phyloP scores from a whole-genome alignment of 177 flowering plant genomes.

The Tripterygium wilfordii region DNA sequence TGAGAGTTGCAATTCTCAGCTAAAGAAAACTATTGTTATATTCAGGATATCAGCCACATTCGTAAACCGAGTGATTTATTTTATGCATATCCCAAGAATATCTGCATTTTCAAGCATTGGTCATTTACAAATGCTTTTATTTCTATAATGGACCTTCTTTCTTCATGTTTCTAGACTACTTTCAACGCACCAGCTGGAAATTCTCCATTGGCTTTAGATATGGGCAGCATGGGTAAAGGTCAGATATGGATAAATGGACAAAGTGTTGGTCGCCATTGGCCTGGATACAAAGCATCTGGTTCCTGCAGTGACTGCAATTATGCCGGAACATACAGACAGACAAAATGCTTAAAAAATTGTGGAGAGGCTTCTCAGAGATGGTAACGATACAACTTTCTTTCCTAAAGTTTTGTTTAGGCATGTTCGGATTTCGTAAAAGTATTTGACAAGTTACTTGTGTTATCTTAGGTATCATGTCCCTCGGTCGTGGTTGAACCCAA shows the following conservation, averaged over 20 bases:
- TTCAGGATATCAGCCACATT: too few relatives aligned
- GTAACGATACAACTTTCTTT: constrained; percentile 14
- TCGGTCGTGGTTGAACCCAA: constrained; percentile 41
- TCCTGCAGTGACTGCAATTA: constrained; percentile 39
- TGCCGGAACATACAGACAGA: constrained; percentile 45
- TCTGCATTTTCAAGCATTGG: background rate
- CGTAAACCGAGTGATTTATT: too few relatives aligned
- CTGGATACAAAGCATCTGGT: constrained; percentile 47
- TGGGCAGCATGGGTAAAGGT: constrained; percentile 70
- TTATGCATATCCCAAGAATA: background rate
- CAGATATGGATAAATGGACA: constrained; percentile 66
- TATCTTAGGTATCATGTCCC: constrained; percentile 48
- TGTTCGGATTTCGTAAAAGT: background rate
- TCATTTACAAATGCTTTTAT: background rate
- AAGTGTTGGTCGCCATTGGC: constrained; percentile 64
- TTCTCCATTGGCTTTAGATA: constrained; percentile 54
- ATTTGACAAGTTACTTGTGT: background rate
- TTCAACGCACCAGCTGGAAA: constrained; percentile 57
- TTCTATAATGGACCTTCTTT: background rate
- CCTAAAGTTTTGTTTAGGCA: background rate
- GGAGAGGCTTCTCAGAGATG: constrained; percentile 67
- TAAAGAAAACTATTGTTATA: background rate
- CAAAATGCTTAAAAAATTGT: constrained; percentile 45
- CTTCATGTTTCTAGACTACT: constrained; percentile 28
- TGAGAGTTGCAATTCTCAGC: constrained; percentile 14